A percentile compares a stretch with the other conserved stretches of the same genome.
phyloP scores from a whole-genome alignment of 2,329 filamentous ascomycete genomes.

The Furcasterigmium sp. region DNA sequence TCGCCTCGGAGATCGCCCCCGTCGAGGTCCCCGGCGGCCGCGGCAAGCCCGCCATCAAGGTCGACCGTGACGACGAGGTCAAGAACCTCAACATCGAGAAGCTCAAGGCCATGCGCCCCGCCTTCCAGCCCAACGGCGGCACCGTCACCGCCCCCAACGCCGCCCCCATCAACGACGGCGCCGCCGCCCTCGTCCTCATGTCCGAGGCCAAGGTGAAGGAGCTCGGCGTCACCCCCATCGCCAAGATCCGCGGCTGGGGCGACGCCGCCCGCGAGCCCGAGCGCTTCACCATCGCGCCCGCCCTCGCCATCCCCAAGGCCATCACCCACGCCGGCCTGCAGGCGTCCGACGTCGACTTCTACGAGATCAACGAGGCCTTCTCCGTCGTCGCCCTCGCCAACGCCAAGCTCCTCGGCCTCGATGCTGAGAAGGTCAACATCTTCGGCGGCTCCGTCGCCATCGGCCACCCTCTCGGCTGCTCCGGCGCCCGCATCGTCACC shows the following conservation, averaged over 20 bases:
- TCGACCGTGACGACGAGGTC: slow-evolving; percentile 89
- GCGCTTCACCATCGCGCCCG: slow-evolving; percentile 92
- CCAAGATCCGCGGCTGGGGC: slow-evolving; percentile 96
- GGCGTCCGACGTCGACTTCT: slow-evolving; percentile 76
- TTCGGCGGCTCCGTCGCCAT: slow-evolving; percentile 94
- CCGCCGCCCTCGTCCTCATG: slow-evolving; percentile 85
- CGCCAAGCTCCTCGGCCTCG: slow-evolving; percentile 80
- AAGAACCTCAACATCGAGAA: slow-evolving; percentile 89
- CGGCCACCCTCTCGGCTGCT: slow-evolving; percentile 90
- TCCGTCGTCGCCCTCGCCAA: slow-evolving; percentile 94
- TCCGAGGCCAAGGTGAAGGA: slow-evolving; percentile 93
- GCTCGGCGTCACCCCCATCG: slow-evolving; percentile 84
- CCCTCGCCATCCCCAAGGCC: slow-evolving; percentile 94
- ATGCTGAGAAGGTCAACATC: slow-evolving; percentile 85
- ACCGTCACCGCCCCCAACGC: slow-evolving; percentile 96
- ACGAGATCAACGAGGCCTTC: slow-evolving; percentile 99
- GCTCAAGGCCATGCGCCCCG: slow-evolving; percentile 78
- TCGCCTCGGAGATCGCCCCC: slow-evolving; percentile 82
- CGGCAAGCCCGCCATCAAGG: slow-evolving; percentile 77
- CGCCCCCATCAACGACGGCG: slow-evolving; percentile 92
- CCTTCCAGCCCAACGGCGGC: slow-evolving; percentile 72
- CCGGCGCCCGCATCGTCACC: slow-evolving; percentile 87
- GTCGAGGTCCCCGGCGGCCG: slow-evolving; percentile 83
- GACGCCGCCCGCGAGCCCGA: slow-evolving; percentile 87
- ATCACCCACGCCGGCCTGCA: slow-evolving; percentile 87